Evolutionary conservation across 345 rosid species (phyloP), one percentile per base, ranked within the genome.

Genomic region (Mangifera indica): DNA sequence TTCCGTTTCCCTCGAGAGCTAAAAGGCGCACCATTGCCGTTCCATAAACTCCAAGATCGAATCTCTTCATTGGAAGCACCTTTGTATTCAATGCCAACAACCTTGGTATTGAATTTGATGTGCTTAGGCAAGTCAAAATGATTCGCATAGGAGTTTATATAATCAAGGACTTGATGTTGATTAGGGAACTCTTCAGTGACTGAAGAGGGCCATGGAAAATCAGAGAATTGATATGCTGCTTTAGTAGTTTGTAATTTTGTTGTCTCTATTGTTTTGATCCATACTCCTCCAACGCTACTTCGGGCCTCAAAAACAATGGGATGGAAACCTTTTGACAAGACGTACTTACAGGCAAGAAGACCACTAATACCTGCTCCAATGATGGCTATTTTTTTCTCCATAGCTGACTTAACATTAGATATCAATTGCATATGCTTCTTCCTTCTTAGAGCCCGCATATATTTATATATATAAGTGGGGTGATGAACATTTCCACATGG

Each of bases 121-220:
- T 77, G 77, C 68, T 60, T 65, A 14, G 74, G 22, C 69, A 85
- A 42, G 63, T 77, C 76, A 74, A 79, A 82, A 61, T 62, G 80
- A 32, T 17, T 3, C 0, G 88, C 86, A 26, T 83, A 83, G 0
- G 79, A 77, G 22, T 77, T 65, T 25, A 85, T 13, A 5, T 81
- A 83, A 42, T 69, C 78, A 2, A 79, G 32, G 17, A 81, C 82
- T 51, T 79, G 79, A 22, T 57, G 20, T 3, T 69, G 83, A 51
- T 5, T 3, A 0, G 86, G 86, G 51, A 78, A 82, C 0, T 57
- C 65, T n/a, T 70, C 73, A 4, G 72, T 9, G 37, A 82, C 76
- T 0, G 84, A 73, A 66, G 58, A 49, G 3, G 88, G 86, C 88
- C 84, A 85, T 0, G 83, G 82, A 49, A 76, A 81, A 79, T 82